Conservation (phyloP, 202 grass and related monocot species). For the Musa balbisiana region DNA sequence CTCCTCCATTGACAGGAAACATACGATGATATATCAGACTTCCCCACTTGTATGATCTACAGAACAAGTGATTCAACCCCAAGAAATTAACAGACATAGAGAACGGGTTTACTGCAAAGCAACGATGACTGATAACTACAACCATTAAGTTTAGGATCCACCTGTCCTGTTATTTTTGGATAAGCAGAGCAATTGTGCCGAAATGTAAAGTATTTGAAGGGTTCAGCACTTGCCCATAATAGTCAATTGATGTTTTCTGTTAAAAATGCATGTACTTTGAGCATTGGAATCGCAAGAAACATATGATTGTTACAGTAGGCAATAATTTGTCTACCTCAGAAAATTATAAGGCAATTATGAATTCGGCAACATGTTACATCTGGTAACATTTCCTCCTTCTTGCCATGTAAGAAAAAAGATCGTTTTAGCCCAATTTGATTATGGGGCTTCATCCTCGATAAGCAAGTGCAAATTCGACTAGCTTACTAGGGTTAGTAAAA, state of each 20-base stretch:
- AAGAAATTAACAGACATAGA: no score
- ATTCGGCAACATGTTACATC: not conserved
- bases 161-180: not conserved
- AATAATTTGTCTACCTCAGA: not conserved
- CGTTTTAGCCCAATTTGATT: not conserved
- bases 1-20: not conserved
- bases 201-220: not conserved
- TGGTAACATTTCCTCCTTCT: not conserved
- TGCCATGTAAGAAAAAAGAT: not conserved
- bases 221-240: not conserved
- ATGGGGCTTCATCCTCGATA: not conserved
- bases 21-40: no score
- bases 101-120: not conserved
- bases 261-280: not conserved
- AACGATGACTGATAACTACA: not conserved
- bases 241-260: not conserved
- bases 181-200: not conserved
- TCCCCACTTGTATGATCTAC: no score
- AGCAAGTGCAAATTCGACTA: no score
- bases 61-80: no score
- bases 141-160: not conserved
- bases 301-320: not conserved
- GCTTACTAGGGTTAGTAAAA: no score
- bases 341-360: not conserved
- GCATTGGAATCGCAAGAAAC: not conserved